Percentiles rank a stretch among this genome's conserved stretches.
Evolutionary conservation across 2,329 filamentous ascomycete genomes (phyloP).

Genomic region (Mycosphaerella arachidis): DNA sequence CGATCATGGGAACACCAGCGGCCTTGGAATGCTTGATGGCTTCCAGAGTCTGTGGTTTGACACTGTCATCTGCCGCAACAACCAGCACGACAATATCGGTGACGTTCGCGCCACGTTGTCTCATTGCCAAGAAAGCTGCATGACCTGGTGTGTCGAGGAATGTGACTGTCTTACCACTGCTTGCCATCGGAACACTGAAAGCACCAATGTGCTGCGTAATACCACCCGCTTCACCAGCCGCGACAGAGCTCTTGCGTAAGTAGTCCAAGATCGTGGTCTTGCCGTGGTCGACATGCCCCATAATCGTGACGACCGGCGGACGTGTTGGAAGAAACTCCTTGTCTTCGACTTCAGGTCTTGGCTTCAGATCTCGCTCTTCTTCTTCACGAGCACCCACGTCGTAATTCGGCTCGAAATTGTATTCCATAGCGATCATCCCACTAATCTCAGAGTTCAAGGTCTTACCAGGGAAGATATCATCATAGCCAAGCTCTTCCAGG

Average conservation of each 20-base stretch:
- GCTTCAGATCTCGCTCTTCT: constrained; percentile 65
- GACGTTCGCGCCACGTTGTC: constrained; percentile 88
- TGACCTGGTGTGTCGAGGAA: constrained; percentile 97
- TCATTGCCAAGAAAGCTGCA: constrained; percentile 92
- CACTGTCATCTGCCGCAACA: constrained; percentile 92
- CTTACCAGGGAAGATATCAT: constrained; percentile 75
- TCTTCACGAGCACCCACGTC: constrained; percentile 48
- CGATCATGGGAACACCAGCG: constrained; percentile 89
- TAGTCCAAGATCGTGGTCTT: constrained; percentile 96
- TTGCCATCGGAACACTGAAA: constrained; percentile 78
- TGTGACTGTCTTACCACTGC: constrained; percentile 79
- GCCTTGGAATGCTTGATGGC: constrained; percentile 87
- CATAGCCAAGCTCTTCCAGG: constrained; percentile 82
- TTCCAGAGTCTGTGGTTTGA: constrained; percentile 95
- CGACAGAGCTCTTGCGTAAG: constrained; percentile 86
- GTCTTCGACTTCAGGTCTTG: constrained; percentile 66
- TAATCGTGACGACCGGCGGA: constrained; percentile 95
- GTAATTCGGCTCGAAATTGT: constrained; percentile 76
- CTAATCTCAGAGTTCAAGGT: constrained; percentile 88
- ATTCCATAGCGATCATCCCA: constrained; percentile 84
- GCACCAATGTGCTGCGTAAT: constrained; percentile 99
- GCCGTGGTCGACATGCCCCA: constrained; percentile 98
- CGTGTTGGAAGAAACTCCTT: constrained; percentile 63
- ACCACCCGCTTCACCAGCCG: constrained; percentile 85
- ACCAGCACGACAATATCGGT: constrained; percentile 96